phyloP scores from a whole-genome alignment of 1,284 basidiomycete genomes.

The Ganoderma boninense region DNA sequence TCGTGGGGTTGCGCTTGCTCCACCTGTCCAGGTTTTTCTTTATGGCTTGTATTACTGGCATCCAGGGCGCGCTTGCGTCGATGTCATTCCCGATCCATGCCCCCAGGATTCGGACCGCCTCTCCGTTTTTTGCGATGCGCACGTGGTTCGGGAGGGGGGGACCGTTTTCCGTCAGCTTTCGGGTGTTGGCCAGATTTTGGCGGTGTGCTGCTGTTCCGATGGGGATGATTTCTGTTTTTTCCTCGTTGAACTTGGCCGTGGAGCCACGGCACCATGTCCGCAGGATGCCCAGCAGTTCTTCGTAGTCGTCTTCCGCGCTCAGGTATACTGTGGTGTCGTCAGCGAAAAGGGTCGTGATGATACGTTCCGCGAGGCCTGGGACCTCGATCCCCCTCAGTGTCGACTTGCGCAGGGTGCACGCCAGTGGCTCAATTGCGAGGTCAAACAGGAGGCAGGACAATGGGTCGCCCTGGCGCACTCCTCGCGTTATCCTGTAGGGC shows the following conservation, averaged over 20 bases:
- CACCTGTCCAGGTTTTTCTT: conserved; percentile 25
- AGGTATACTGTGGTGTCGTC: conserved; percentile 45
- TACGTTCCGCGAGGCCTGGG: conserved; percentile 24
- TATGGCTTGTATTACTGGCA: conserved; percentile 29
- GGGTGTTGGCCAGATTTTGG: neutral
- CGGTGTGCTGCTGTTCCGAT: conserved; percentile 34
- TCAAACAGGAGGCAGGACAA: conserved; percentile 50
- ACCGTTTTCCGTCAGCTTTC: no score
- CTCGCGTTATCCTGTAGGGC: conserved; percentile 32
- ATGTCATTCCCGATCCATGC: conserved; percentile 39
- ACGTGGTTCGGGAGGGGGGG: conserved; percentile 25
- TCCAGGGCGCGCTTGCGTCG: conserved; percentile 32
- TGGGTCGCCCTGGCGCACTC: conserved; percentile 45
- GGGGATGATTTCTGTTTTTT: conserved; percentile 46
- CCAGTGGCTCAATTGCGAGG: conserved; percentile 46
- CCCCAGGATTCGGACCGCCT: conserved; percentile 36
- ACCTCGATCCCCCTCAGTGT: conserved; percentile 41
- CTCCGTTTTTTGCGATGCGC: conserved; percentile 36
- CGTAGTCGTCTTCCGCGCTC: conserved; percentile 25
- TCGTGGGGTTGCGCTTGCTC: conserved; percentile 27
- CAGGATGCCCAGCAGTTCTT: conserved; percentile 28
- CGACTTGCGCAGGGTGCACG: conserved; percentile 38
- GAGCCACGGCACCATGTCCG: conserved; percentile 42
- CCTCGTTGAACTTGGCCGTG: conserved; percentile 43
- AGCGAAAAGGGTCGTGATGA: conserved; percentile 37